Evolutionary conservation across 305 asterid species (phyloP).

Genomic region (Fraxinus sp.): DNA sequence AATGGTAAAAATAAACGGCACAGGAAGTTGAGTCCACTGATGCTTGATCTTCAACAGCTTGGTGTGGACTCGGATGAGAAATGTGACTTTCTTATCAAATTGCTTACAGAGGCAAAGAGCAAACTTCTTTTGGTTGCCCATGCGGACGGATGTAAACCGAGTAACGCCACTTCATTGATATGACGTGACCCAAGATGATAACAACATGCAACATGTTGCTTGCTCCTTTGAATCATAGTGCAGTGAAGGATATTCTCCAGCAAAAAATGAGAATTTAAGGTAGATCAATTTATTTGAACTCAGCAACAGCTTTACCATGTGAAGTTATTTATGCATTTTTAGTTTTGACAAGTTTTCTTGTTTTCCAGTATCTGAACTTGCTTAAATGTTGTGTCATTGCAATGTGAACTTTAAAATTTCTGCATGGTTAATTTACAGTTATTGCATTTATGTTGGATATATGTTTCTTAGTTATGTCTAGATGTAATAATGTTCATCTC

Average conservation of each 20-base stretch:
- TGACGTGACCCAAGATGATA: background rate
- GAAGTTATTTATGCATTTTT: background rate
- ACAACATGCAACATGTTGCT: background rate
- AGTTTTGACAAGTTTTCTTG: background rate
- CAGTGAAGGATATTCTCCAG: background rate
- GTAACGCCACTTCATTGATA: background rate
- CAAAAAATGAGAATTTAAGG: background rate
- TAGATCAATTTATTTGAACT: background rate
- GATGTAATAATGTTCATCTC: background rate
- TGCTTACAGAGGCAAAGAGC: conserved; percentile 1
- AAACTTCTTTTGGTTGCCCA: background rate
- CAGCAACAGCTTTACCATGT: background rate
- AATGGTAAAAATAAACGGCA: background rate
- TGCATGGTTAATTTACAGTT: background rate
- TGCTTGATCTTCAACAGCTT: conserved; percentile 4
- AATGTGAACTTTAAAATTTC: background rate
- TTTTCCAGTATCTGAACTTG: background rate
- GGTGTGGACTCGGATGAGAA: background rate
- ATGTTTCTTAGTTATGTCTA: background rate
- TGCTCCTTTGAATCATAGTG: background rate
- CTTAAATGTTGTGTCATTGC: background rate
- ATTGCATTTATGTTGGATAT: background rate
- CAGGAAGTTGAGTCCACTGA: background rate
- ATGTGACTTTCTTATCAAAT: background rate
- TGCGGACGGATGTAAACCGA: background rate